These are phyloP conservation scores for Hygrophorus pudorinus DNA, from an alignment of 768 basidiomycete genomes.

Conservation along the genomic window DNA sequence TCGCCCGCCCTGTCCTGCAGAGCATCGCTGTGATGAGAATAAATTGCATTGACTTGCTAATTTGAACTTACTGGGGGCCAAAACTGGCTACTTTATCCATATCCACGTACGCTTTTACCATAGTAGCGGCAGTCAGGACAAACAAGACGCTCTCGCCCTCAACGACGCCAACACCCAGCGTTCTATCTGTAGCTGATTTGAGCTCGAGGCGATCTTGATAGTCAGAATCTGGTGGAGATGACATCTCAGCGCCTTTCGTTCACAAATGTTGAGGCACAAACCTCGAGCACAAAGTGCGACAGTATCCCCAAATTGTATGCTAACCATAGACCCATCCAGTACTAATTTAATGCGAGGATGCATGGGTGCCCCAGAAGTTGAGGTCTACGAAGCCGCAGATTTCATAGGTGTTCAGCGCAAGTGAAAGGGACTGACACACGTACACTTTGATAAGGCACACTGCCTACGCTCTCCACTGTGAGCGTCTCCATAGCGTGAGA, in stretches of 20 bases:
- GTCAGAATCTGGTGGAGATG: conserved; percentile 40
- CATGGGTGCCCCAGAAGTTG: conserved; percentile 56
- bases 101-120: conserved; percentile 59
- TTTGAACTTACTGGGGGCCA: conserved; percentile 47
- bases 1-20: conserved; percentile 49
- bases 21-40: background rate
- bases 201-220: conserved; percentile 67
- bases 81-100: conserved; percentile 51
- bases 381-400: conserved; percentile 41
- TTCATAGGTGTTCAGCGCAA: background rate
- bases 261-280: background rate
- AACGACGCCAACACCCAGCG: conserved; percentile 58
- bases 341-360: conserved; percentile 61
- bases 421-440: conserved; percentile 14
- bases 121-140: conserved; percentile 55
- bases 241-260: background rate
- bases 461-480: conserved; percentile 36
- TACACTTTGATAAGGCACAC: conserved; percentile 72
- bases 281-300: conserved; percentile 64
- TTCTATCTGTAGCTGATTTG: conserved; percentile 55
- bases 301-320: conserved; percentile 68
- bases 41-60: background rate
- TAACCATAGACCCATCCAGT: conserved; percentile 45
- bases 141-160: conserved; percentile 39
- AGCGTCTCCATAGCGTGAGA: conserved; percentile 31